Conservation (phyloP, 768 basidiomycete genomes). For the Leccinum rimulosum region DNA sequence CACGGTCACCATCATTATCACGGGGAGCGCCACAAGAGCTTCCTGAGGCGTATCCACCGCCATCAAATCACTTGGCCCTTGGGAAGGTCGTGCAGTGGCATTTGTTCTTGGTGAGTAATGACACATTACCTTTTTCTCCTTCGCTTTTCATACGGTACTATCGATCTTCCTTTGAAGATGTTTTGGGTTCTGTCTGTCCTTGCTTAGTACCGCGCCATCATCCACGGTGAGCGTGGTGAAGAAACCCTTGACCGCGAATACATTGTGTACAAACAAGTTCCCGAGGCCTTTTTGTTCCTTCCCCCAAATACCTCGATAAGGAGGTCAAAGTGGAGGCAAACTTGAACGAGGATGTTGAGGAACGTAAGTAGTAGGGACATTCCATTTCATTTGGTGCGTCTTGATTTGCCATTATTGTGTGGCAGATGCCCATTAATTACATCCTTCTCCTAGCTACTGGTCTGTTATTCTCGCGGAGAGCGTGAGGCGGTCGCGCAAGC, state of each 20-base stretch:
- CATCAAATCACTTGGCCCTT: constrained; percentile 69
- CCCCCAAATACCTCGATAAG: constrained; percentile 61
- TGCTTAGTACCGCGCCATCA: constrained; percentile 36
- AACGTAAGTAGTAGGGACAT: constrained; percentile 14
- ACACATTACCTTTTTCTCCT: not conserved
- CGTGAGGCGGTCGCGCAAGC: constrained; percentile 60
- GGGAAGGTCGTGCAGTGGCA: constrained; percentile 81
- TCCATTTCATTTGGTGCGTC: not conserved
- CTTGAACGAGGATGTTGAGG: constrained; percentile 7
- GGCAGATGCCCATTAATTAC: not conserved
- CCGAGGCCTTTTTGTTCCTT: constrained; percentile 49
- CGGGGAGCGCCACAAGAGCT: constrained; percentile 37
- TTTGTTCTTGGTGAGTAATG: constrained; percentile 69
- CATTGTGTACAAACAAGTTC: constrained; percentile 45
- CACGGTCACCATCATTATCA: constrained; percentile 15
- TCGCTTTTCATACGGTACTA: constrained; percentile 37
- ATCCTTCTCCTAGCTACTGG: constrained; percentile 6
- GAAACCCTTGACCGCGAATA: constrained; percentile 39
- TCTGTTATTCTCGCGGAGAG: constrained; percentile 46
- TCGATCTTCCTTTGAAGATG: constrained; percentile 81
- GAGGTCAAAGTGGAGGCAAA: constrained; percentile 34
- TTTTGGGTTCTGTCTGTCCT: constrained; percentile 70
- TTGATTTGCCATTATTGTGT: not conserved
- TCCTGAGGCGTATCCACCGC: constrained; percentile 65
- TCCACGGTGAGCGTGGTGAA: constrained; percentile 45